These are phyloP conservation scores for Cercospora sp. DNA, from an alignment of 2,329 filamentous ascomycete genomes.

Conservation along the genomic window DNA sequence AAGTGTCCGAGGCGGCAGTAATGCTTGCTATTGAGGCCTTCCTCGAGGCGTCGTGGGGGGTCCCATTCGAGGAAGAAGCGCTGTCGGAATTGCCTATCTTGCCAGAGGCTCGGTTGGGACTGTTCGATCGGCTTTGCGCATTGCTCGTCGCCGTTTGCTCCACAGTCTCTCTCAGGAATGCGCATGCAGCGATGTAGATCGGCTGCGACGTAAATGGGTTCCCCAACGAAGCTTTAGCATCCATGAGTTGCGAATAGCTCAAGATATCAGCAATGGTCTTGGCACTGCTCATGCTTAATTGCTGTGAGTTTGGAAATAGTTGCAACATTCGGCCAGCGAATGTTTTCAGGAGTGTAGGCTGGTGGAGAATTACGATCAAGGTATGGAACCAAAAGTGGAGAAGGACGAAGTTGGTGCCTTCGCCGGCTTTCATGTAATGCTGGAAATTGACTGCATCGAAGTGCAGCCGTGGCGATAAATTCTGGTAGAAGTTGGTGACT, in stretches of 20 bases:
- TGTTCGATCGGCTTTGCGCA: conserved; percentile 52
- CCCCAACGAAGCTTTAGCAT: conserved; percentile 80
- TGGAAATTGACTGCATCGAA: conserved; percentile 88
- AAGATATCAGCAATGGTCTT: conserved; percentile 91
- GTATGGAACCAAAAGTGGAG: conserved; percentile 89
- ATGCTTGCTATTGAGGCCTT: conserved; percentile 22
- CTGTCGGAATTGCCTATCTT: conserved; percentile 17
- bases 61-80: conserved; percentile 15
- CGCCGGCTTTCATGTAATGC: conserved; percentile 74
- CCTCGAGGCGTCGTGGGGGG: conserved; percentile 17
- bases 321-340: conserved; percentile 70
- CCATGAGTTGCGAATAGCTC: conserved; percentile 80
- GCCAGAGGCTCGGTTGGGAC: conserved; percentile 44
- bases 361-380: conserved; percentile 79
- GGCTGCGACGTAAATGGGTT: conserved; percentile 87
- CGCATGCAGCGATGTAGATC: conserved; percentile 87
- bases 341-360: conserved; percentile 77
- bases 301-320: conserved; percentile 75
- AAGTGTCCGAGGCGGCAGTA: conserved; percentile 5
- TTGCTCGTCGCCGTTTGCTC: conserved; percentile 66
- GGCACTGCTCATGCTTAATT: conserved; percentile 81
- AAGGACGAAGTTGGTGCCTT: conserved; percentile 83
- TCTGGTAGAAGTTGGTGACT: conserved; percentile 72
- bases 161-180: conserved; percentile 80
- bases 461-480: conserved; percentile 70